Conservation (phyloP, 2,329 filamentous ascomycete genomes). For the Beauveria pseudobassiana region DNA sequence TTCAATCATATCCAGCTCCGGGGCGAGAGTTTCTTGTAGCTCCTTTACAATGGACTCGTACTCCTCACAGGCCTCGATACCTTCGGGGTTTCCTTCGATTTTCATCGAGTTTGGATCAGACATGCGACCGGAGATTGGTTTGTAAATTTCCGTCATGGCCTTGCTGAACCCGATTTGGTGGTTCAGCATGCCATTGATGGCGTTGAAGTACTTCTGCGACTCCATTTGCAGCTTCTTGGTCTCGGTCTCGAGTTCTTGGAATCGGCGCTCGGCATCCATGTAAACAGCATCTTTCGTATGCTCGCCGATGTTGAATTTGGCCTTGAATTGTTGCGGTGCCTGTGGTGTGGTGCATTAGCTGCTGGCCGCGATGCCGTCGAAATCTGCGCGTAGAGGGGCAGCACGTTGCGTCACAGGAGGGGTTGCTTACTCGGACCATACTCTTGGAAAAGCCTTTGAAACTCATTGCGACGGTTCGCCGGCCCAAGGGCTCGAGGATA, state of each 20-base stretch:
- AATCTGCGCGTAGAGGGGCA: conserved; percentile 9
- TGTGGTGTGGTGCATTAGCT: conserved; percentile 20
- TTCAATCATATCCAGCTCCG: conserved; percentile 97
- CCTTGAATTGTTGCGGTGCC: conserved; percentile 88
- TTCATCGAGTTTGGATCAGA: conserved; percentile 83
- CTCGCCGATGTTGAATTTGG: conserved; percentile 91
- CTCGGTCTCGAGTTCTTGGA: conserved; percentile 87
- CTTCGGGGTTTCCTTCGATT: conserved; percentile 81
- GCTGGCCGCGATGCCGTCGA: neutral
- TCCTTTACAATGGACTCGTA: conserved; percentile 89
- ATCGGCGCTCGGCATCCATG: conserved; percentile 86
- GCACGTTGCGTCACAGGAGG: conserved; percentile 14
- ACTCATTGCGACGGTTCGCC: conserved; percentile 58
- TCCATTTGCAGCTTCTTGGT: conserved; percentile 97
- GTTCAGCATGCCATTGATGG: conserved; percentile 94
- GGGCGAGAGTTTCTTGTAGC: conserved; percentile 76
- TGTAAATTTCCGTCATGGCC: conserved; percentile 93
- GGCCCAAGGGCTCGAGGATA: neutral
- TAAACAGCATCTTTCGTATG: conserved; percentile 93
- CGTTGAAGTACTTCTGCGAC: conserved; percentile 93
- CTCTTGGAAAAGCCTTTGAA: conserved; percentile 94
- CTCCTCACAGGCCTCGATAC: conserved; percentile 91
- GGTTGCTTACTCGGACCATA: conserved; percentile 63
- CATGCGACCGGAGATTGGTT: conserved; percentile 91
- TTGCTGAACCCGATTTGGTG: conserved; percentile 99